Evolutionary conservation across 495 filamentous ascomycete genomes (phyloP).

Genomic region (Hypoxylon intermedium): DNA sequence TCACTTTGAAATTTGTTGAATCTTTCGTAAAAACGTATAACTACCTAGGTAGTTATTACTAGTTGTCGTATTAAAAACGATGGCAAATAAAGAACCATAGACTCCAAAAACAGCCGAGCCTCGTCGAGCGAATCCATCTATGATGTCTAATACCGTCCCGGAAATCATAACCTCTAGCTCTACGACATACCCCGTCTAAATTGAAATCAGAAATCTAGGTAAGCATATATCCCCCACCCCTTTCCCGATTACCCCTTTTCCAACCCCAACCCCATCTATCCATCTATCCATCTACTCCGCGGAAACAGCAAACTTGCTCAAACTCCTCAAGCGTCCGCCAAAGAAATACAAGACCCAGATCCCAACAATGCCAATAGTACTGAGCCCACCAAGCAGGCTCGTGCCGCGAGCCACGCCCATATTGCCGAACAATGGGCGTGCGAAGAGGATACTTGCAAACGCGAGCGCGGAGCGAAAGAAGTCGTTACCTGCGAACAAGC

Average conservation of each 20-base stretch:
- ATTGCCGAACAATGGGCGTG: constrained; percentile 62
- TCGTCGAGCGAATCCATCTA: too few species aligned
- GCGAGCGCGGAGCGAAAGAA: constrained; percentile 63
- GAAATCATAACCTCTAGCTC: too few species aligned
- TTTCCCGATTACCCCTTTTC: neutral
- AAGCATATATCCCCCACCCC: neutral
- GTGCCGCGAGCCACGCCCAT: constrained; percentile 64
- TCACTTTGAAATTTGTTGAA: too few species aligned
- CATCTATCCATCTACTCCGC: constrained; percentile 9
- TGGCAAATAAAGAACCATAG: too few species aligned
- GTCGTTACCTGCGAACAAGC: constrained; percentile 68
- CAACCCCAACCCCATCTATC: too few species aligned
- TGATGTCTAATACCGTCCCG: too few species aligned
- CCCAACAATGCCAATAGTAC: constrained; percentile 61
- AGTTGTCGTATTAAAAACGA: too few species aligned
- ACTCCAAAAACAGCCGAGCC: too few species aligned
- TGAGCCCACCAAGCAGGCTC: constrained; percentile 64
- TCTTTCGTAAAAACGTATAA: too few species aligned
- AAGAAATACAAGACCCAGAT: constrained; percentile 62
- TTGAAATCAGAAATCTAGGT: neutral
- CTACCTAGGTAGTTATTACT: too few species aligned
- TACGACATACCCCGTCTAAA: too few species aligned
- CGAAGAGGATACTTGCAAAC: constrained; percentile 64
- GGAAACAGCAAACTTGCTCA: constrained; percentile 54
- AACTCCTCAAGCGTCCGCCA: constrained; percentile 56